Evolutionary conservation across 2,329 filamentous ascomycete species (phyloP).

Genomic region (Cyphellophora europaea): DNA sequence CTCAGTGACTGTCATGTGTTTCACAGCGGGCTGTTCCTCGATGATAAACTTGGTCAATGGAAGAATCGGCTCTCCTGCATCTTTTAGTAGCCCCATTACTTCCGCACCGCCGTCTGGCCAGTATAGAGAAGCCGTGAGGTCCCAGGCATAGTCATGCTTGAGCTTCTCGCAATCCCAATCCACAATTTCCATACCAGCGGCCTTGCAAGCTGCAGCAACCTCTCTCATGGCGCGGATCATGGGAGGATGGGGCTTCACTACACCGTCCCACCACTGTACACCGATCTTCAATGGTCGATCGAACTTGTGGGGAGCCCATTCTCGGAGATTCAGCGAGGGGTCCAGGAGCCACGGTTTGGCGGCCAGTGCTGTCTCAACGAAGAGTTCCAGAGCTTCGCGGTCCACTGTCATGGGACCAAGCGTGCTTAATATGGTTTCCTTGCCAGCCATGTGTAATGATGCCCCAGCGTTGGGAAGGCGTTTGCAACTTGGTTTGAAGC

Average conservation of each 20-base stretch:
- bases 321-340: constrained; percentile 42
- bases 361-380: constrained; percentile 29
- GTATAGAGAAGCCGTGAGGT: constrained; percentile 38
- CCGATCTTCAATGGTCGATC: constrained; percentile 42
- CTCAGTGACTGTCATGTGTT: constrained; percentile 31
- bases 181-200: constrained; percentile 43
- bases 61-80: constrained; percentile 48
- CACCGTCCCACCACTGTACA: constrained; percentile 56
- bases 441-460: neutral
- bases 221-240: constrained; percentile 41
- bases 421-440: constrained; percentile 30
- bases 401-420: constrained; percentile 47
- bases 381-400: constrained; percentile 36
- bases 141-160: constrained; percentile 41
- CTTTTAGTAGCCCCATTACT: constrained; percentile 39
- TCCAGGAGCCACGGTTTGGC: constrained; percentile 45
- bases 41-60: constrained; percentile 52
- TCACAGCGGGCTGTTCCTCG: constrained; percentile 43
- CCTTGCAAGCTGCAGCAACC: constrained; percentile 33
- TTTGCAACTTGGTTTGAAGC: constrained; percentile 28
- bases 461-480: constrained; percentile 24
- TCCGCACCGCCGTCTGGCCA: constrained; percentile 53
- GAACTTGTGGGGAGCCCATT: constrained; percentile 32
- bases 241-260: constrained; percentile 58
- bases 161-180: constrained; percentile 44